Evolutionary conservation across 768 basidiomycete species (phyloP), one percentile per base, ranked within the genome.

Genomic region (Tremella fuciformis): DNA sequence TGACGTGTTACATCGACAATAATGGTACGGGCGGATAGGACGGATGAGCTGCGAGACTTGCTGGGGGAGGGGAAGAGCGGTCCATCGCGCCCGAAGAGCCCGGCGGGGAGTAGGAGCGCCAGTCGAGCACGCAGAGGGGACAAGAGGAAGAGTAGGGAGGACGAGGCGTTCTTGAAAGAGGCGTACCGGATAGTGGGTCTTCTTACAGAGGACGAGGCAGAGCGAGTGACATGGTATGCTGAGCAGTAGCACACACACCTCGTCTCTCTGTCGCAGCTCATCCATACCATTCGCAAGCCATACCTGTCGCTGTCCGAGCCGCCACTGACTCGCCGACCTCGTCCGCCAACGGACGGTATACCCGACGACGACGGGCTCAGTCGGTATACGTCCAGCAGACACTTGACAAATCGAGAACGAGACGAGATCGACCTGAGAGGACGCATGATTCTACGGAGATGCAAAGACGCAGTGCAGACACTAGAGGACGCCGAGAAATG

Each of bases 401-500:
- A 68, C 49, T 82, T 99, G 6, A 85, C 85, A 8, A 92, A 97
- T 71, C 85, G 89, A 62, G 93, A 99, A 76, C 82, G 93, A 60
- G 93, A 97, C 78, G 91, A 96, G 78, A 89, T 99, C 53, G 96
- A 99, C 81, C 79, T 92, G 60, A 88, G 94, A 73, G 88, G 90
- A 29, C 86, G 88, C 64, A 83, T 91, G 67, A 87, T 96, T 55
- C 80, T 98, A 50, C 83, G 85, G 50, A 84, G 86, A 53, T 96
- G 91, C 79, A 85, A 89, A 29, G 88, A 93, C 63, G 81, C 89
- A 65, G 87, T 97, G 8, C 86, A 85, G 66, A 84, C 87, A 75
- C 85, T 99, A 83, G 96, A 98, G 74, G 80, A 81, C 40, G 78
- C 89, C 24, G 96, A 98, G 80, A 87, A 88, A 77, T 84, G 94